These are phyloP conservation scores for Talaromyces piceae DNA, from an alignment of 2,329 filamentous ascomycete genomes.

Conservation along the genomic window DNA sequence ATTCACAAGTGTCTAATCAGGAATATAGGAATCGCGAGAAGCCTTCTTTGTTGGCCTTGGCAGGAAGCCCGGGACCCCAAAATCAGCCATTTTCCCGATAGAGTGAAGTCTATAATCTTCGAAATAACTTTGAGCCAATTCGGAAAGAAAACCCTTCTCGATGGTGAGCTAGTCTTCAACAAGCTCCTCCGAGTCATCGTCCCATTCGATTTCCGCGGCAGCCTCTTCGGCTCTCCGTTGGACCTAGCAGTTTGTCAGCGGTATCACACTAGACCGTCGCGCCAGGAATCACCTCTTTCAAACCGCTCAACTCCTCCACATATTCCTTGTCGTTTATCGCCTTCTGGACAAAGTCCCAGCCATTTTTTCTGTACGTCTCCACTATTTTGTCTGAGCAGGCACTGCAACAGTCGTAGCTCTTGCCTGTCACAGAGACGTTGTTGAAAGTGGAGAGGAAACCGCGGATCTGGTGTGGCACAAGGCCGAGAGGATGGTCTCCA, in stretches of 20 bases:
- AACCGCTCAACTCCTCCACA: conserved; percentile 56
- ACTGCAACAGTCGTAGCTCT: conserved; percentile 55
- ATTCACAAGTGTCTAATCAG: conserved; percentile 4
- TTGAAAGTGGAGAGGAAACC: conserved; percentile 56
- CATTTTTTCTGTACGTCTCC: conserved; percentile 44
- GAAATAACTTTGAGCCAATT: not conserved
- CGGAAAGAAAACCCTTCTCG: not conserved
- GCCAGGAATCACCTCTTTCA: conserved; percentile 46
- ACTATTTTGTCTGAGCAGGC: conserved; percentile 54
- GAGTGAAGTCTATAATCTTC: conserved; percentile 3
- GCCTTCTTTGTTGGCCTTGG: conserved; percentile 75
- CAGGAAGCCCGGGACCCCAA: conserved; percentile 50
- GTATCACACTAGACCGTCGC: not conserved
- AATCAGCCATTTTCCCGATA: conserved; percentile 38
- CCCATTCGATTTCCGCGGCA: conserved; percentile 38
- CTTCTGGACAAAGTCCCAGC: conserved; percentile 54
- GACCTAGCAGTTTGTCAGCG: conserved; percentile 29
- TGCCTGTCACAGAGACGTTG: conserved; percentile 50
- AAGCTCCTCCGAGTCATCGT: conserved; percentile 32
- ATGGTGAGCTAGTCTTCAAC: conserved; percentile 22
- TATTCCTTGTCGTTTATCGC: conserved; percentile 55
- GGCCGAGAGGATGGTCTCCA: conserved; percentile 40
- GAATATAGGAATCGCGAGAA: conserved; percentile 67
- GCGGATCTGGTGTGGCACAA: conserved; percentile 56
- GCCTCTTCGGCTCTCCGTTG: conserved; percentile 41